phyloP scores from a whole-genome alignment of 2,329 filamentous ascomycete genomes.

The Verticillium nubilum region DNA sequence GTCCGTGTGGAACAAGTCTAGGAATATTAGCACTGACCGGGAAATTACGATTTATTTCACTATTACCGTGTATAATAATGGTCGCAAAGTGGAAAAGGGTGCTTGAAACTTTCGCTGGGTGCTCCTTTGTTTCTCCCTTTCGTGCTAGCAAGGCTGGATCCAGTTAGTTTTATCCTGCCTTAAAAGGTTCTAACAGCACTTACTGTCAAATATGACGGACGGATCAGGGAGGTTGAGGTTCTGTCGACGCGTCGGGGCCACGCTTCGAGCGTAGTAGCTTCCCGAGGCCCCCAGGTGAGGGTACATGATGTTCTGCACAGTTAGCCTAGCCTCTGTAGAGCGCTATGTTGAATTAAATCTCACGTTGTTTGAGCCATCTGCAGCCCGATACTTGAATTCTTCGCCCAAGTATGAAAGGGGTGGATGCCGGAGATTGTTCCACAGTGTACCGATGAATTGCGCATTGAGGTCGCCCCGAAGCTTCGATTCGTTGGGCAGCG shows the following conservation, averaged over 20 bases:
- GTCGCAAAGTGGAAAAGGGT: slow-evolving; percentile 38
- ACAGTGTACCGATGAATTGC: slow-evolving; percentile 44
- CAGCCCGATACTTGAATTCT: slow-evolving; percentile 32
- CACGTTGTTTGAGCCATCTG: slow-evolving; percentile 7
- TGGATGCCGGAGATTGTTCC: slow-evolving; percentile 49
- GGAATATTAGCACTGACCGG: neutral
- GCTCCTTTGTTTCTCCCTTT: slow-evolving; percentile 16
- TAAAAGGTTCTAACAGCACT: neutral
- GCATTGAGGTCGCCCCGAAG: neutral
- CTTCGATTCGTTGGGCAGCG: neutral
- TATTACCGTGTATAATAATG: slow-evolving; percentile 22
- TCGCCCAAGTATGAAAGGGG: slow-evolving; percentile 39
- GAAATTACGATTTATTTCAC: neutral
- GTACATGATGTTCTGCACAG: slow-evolving; percentile 51
- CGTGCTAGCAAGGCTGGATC: slow-evolving; percentile 40
- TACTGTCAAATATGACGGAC: neutral
- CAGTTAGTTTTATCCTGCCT: neutral
- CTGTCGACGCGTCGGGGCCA: slow-evolving; percentile 51
- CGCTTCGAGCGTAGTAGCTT: slow-evolving; percentile 63
- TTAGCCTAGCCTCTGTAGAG: slow-evolving; percentile 22
- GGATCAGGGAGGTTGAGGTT: slow-evolving; percentile 59
- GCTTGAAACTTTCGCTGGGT: slow-evolving; percentile 37
- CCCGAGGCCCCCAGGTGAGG: slow-evolving; percentile 60
- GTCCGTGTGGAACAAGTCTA: slow-evolving; percentile 36
- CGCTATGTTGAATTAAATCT: neutral